Evolutionary conservation across 441 rosid genomes (phyloP).

Genomic region (Pelargonium fulgidum): DNA sequence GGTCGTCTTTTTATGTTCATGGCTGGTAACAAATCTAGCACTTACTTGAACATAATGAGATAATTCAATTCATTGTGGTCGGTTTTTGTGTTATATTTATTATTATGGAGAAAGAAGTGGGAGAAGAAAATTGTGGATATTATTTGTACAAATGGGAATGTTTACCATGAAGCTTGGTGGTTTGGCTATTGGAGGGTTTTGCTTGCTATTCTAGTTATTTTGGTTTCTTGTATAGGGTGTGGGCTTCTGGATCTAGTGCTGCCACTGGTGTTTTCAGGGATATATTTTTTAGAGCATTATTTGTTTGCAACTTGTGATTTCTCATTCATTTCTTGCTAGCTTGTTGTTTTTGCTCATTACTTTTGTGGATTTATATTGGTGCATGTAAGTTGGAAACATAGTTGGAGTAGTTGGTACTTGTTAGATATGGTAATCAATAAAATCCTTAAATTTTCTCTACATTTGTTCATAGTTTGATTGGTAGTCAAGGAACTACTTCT

Average conservation of each 20-base stretch:
- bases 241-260: neutral
- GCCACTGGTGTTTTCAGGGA: neutral
- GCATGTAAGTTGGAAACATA: conserved; percentile 4
- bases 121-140: neutral
- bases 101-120: neutral
- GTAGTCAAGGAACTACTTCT: conserved; percentile 9
- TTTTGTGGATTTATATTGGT: conserved; percentile 6
- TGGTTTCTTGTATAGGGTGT: conserved; percentile 1
- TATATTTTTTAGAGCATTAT: neutral
- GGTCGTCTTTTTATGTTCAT: neutral
- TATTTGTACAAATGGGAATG: neutral
- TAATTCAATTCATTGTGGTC: neutral
- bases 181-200: neutral
- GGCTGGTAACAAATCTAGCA: neutral
- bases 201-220: conserved; percentile 3
- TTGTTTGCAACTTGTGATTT: neutral
- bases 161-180: neutral
- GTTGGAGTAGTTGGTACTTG: neutral
- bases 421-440: conserved; percentile 1
- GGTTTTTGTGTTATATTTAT: too few relatives aligned
- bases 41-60: neutral
- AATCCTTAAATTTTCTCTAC: neutral
- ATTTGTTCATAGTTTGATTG: conserved; percentile 5
- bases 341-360: conserved; percentile 5
- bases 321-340: neutral